Conservation (phyloP, 805 yeast species). For the Scheffersomyces coipomensis region DNA sequence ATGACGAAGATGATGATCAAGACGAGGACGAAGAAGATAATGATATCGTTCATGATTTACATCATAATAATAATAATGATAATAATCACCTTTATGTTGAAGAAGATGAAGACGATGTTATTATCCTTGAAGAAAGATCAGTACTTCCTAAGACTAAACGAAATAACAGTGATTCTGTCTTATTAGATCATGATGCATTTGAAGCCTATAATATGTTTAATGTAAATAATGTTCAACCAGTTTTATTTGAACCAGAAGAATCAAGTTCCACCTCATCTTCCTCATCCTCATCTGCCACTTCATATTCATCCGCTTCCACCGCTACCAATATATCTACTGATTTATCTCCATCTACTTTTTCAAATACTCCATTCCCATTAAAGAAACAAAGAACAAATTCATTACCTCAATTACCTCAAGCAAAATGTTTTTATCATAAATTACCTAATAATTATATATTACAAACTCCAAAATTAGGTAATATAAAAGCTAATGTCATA, state of each 20-base stretch:
- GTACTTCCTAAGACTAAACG: conserved; percentile 17
- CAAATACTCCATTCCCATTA: conserved; percentile 3
- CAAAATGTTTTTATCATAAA: conserved; percentile 38
- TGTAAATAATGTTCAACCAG: conserved; percentile 24
- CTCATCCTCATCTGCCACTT: neutral
- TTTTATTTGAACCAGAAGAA: neutral
- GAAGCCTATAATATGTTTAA: conserved; percentile 44
- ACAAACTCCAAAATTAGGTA: conserved; percentile 36
- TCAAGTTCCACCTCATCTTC: neutral
- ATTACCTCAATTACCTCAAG: conserved; percentile 46
- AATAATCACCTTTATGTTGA: conserved; percentile 3
- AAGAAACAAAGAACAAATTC: conserved; percentile 43
- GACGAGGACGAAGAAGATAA: conserved; percentile 17
- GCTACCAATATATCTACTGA: neutral
- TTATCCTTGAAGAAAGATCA: conserved; percentile 35
- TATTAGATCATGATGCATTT: conserved; percentile 37
- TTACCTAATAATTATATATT: conserved; percentile 34
- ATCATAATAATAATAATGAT: conserved; percentile 15
- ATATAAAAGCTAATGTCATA: conserved; percentile 36
- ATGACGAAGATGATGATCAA: conserved; percentile 6
- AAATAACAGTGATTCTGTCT: conserved; percentile 35
- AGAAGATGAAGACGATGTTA: conserved; percentile 31
- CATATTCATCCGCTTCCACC: neutral
- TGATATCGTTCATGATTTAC: conserved; percentile 3
- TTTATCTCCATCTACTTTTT: neutral